phyloP scores from a whole-genome alignment of 2,329 filamentous ascomycete genomes.

The Scedosporium aurantiacum region DNA sequence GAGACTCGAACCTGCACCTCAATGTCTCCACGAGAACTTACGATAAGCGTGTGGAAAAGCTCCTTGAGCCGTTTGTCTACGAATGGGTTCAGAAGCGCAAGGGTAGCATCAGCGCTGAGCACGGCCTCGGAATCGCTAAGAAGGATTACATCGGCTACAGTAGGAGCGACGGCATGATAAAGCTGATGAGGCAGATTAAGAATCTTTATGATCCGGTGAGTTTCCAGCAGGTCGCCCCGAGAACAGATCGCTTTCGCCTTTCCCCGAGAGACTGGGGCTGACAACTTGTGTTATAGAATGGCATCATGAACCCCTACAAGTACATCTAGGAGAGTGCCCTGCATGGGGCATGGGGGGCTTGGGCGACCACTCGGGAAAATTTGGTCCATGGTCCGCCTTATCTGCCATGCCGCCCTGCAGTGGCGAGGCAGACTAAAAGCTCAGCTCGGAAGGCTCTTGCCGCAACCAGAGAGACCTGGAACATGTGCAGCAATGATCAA shows the following conservation, averaged over 20 bases:
- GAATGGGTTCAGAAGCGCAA: constrained; percentile 86
- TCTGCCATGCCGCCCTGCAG: not conserved
- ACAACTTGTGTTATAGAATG: constrained; percentile 52
- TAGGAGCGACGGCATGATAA: constrained; percentile 75
- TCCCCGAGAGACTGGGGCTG: not conserved
- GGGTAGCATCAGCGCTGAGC: constrained; percentile 94
- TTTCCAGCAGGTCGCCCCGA: constrained; percentile 10
- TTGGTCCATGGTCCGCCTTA: not conserved
- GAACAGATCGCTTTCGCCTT: constrained; percentile 4
- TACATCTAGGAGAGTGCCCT: constrained; percentile 50
- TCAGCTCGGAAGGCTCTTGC: not conserved
- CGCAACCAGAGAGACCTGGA: not conserved
- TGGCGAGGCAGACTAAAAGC: not conserved
- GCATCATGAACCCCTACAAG: constrained; percentile 99
- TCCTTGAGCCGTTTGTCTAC: constrained; percentile 89
- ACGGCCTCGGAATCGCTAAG: constrained; percentile 88
- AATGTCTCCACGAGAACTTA: constrained; percentile 78
- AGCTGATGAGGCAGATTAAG: constrained; percentile 92
- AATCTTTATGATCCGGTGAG: constrained; percentile 86
- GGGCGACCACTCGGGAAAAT: not conserved
- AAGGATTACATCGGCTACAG: constrained; percentile 93
- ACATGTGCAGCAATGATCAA: not conserved
- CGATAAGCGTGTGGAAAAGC: constrained; percentile 76
- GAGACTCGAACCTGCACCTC: constrained; percentile 87
- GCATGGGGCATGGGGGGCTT: not conserved